Evolutionary conservation across 1,284 basidiomycete genomes (phyloP).

Genomic region (Sporisorium sorghi): DNA sequence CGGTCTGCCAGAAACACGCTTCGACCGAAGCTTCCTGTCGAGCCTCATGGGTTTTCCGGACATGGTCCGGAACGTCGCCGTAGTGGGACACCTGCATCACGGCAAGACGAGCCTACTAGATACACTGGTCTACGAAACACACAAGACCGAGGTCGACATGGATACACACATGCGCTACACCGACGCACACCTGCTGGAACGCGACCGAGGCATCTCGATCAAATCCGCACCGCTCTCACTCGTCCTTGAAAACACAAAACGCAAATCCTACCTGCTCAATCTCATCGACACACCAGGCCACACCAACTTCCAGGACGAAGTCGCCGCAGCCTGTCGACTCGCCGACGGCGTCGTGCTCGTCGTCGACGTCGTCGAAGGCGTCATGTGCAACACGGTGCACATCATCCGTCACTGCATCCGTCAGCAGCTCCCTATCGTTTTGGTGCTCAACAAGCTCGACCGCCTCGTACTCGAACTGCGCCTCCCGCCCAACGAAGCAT

Average conservation of each 20-base stretch:
- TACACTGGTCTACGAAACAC: conserved; percentile 96
- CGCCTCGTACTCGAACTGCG: conserved; percentile 94
- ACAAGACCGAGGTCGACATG: conserved; percentile 77
- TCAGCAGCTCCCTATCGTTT: conserved; percentile 83
- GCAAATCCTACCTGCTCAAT: conserved; percentile 93
- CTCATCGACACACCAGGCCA: conserved; percentile 98
- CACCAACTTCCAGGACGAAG: conserved; percentile 94
- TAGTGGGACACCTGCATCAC: conserved; percentile 88
- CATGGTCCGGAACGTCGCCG: conserved; percentile 78
- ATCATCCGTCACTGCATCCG: conserved; percentile 62
- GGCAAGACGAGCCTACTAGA: conserved; percentile 97
- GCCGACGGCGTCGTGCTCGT: conserved; percentile 95
- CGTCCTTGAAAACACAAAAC: conserved; percentile 83
- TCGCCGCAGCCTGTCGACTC: conserved; percentile 85
- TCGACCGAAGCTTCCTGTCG: conserved; percentile 80
- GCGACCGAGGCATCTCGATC: conserved; percentile 90
- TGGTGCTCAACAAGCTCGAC: conserved; percentile 98
- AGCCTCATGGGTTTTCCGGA: conserved; percentile 92
- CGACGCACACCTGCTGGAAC: conserved; percentile 89
- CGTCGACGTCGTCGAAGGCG: conserved; percentile 67
- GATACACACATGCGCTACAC: conserved; percentile 80
- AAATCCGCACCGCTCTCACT: conserved; percentile 97
- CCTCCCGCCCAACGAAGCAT: conserved; percentile 93
- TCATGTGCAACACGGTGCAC: conserved; percentile 63
- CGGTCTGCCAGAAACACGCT: conserved; percentile 61